phyloP scores from a whole-genome alignment of 1,284 basidiomycete genomes.

The Bondarzewia mesenterica region DNA sequence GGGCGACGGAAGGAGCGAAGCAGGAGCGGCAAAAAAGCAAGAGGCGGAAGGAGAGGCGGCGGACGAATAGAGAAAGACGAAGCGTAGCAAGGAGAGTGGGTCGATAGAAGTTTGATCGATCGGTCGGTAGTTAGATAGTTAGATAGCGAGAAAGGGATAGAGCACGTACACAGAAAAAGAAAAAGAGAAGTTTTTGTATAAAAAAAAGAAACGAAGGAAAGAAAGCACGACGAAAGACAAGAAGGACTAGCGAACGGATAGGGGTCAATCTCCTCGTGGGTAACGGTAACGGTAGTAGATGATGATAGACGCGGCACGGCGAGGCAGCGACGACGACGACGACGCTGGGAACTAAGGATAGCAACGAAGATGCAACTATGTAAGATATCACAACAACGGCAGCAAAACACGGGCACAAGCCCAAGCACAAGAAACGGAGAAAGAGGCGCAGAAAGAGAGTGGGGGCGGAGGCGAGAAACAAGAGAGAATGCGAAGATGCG shows the following conservation, averaged over 20 bases:
- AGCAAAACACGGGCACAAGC: background rate
- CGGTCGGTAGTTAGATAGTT: background rate
- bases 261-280: too few relatives aligned
- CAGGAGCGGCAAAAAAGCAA: background rate
- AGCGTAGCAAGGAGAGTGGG: background rate
- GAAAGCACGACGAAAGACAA: background rate
- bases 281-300: too few relatives aligned
- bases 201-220: background rate
- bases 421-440: background rate
- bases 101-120: too few relatives aligned
- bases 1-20: background rate
- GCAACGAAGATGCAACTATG: too few relatives aligned
- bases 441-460: background rate
- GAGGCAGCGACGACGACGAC: too few relatives aligned
- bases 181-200: too few relatives aligned
- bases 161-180: background rate
- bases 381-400: background rate
- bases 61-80: background rate
- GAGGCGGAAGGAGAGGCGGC: background rate
- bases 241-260: too few relatives aligned
- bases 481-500: background rate
- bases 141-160: background rate
- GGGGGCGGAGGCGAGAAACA: background rate
- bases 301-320: too few relatives aligned
- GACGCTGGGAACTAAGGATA: too few relatives aligned